Evolutionary conservation across 106 monocot genomes (phyloP), one percentile per base, ranked within the genome.

Genomic region (Dioscorea dumetorum): DNA sequence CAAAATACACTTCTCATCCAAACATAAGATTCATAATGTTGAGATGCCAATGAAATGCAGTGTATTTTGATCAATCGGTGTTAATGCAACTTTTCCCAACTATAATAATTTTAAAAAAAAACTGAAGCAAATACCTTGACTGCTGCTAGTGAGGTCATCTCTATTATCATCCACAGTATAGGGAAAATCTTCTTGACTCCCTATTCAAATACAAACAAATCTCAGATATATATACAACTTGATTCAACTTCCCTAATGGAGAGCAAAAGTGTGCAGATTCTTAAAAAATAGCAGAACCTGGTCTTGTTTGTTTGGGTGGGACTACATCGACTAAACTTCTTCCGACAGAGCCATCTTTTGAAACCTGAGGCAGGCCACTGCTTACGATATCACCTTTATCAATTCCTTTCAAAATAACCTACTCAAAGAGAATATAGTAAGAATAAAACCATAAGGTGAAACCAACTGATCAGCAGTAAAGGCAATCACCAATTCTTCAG

Each of bases 301-400:
- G 63, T 79, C 73, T 93, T 33, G 24, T 24, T 33, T 65, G 82
- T 69, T 61, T 68, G 54, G 63, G 57, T 61, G 63, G 31, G 8
- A 58, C 63, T 23, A 59, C 35, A 70, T 91, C 94, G 14, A 34
- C 24, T 65, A 22, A 35, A 73, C 52, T 81, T 54, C 75, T 88
- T 31, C 88, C 88, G 66, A 72, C 58, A 60, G 80, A 78, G 22
- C 76, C 78, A 70, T 99, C 99, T 81, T 93, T 93, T 8, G 85
- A 78, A 74, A 73, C 63, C 68, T 89, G 85, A 66, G 86, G 75
- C 15, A 68, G 18, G 12, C 84, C 87, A 67, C 89, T 93, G 65
- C 82, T 87, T 24, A 87, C 56, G 56, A 92, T 81, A 33, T 99
- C 93, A 17, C 99, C 99, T 75, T 92, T 90, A 31, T 93, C 99